phyloP scores from a whole-genome alignment of 2,329 filamentous ascomycete species.

The Huntiella bhutanensis region DNA sequence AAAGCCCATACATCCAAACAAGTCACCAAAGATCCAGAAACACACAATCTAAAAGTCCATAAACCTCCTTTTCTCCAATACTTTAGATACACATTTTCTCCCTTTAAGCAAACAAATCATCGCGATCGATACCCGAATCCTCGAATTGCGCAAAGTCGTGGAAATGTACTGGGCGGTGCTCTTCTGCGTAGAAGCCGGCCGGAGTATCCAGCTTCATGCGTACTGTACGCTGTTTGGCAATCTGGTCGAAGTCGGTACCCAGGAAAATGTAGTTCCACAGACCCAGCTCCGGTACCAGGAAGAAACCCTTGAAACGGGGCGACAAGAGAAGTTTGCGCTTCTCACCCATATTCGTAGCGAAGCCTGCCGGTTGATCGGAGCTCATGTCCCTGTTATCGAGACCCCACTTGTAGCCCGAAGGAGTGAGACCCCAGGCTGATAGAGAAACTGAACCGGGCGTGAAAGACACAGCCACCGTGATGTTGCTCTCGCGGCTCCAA shows the following conservation, averaged over 20 bases:
- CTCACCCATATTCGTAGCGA: constrained; percentile 78
- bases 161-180: constrained; percentile 88
- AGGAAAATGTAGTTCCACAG: constrained; percentile 98
- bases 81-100: neutral
- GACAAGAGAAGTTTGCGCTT: constrained; percentile 88
- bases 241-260: constrained; percentile 67
- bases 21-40: neutral
- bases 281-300: constrained; percentile 77
- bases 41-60: neutral
- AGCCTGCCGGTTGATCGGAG: constrained; percentile 86
- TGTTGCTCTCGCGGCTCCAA: constrained; percentile 75
- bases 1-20: neutral
- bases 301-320: constrained; percentile 87
- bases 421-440: constrained; percentile 81
- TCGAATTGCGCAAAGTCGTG: constrained; percentile 94
- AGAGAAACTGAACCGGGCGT: constrained; percentile 92
- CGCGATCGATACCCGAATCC: constrained; percentile 85
- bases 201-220: constrained; percentile 91
- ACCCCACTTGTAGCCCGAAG: constrained; percentile 89
- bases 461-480: constrained; percentile 90
- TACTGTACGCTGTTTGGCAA: constrained; percentile 69
- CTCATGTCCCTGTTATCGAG: constrained; percentile 84
- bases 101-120: constrained; percentile 71
- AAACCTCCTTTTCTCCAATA: neutral
- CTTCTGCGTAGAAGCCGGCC: constrained; percentile 72